Percentiles rank a stretch among this genome's conserved stretches.
phyloP scores from a whole-genome alignment of 495 filamentous ascomycete species.

The Venustampulla echinocandica region DNA sequence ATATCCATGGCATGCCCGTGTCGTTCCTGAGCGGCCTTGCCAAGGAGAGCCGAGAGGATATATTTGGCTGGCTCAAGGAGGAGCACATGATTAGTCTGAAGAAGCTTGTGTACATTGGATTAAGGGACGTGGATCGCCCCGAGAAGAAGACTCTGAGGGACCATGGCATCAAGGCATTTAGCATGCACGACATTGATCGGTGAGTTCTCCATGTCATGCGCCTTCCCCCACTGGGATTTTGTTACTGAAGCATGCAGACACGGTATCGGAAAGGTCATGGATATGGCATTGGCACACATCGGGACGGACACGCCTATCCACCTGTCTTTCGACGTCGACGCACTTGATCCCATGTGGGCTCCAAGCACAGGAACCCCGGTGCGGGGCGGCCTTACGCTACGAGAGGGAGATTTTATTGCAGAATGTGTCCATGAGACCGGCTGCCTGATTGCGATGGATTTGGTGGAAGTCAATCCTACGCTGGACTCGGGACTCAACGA shows the following conservation, averaged over 20 bases:
- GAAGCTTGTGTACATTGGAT: constrained; percentile 95
- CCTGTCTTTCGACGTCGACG: constrained; percentile 95
- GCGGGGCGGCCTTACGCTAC: constrained; percentile 85
- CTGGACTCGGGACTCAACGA: constrained; percentile 50
- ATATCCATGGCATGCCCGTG: constrained; percentile 98
- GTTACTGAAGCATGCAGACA: constrained; percentile 34
- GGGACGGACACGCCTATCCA: constrained; percentile 92
- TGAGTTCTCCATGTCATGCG: constrained; percentile 19
- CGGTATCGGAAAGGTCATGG: constrained; percentile 92
- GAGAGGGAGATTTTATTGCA: constrained; percentile 96
- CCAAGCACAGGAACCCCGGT: constrained; percentile 95
- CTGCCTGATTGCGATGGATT: constrained; percentile 80
- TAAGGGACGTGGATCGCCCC: constrained; percentile 82
- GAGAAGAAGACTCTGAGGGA: constrained; percentile 89
- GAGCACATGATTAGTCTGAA: constrained; percentile 48
- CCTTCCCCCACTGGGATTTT: too few relatives aligned
- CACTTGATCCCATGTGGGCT: constrained; percentile 90
- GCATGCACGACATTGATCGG: constrained; percentile 96
- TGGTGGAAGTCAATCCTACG: constrained; percentile 93
- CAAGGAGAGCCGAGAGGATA: constrained; percentile 54
- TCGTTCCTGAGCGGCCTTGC: constrained; percentile 83
- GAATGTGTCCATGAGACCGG: constrained; percentile 94
- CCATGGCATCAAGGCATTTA: constrained; percentile 88
- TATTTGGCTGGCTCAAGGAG: constrained; percentile 81
- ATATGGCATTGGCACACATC: constrained; percentile 93